Evolutionary conservation across 1,139 yeast genomes (phyloP).

Genomic region (Yamadazyma epiphylla): DNA sequence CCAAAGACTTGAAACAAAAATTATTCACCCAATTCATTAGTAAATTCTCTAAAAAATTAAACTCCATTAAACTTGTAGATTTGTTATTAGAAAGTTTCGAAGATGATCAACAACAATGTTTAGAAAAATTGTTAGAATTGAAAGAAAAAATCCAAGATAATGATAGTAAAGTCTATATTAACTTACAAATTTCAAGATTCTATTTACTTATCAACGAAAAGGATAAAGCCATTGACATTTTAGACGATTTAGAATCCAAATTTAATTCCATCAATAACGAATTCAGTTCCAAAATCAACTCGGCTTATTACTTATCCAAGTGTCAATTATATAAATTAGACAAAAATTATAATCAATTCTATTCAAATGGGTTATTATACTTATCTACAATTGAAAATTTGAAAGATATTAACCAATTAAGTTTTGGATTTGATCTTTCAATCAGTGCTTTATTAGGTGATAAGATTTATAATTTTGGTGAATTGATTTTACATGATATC

Average conservation of each 20-base stretch:
- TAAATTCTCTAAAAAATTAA: conserved; percentile 66
- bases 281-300: conserved; percentile 67
- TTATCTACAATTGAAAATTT: conserved; percentile 49
- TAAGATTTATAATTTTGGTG: conserved; percentile 92
- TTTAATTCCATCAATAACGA: conserved; percentile 36
- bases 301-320: conserved; percentile 79
- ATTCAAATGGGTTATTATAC: conserved; percentile 55
- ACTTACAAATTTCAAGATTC: conserved; percentile 75
- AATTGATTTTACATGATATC: conserved; percentile 85
- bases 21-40: conserved; percentile 70
- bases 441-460: conserved; percentile 90
- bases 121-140: conserved; percentile 48
- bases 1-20: conserved; percentile 55
- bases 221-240: conserved; percentile 62
- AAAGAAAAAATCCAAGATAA: conserved; percentile 30
- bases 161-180: conserved; percentile 54
- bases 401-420: conserved; percentile 23
- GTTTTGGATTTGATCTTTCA: conserved; percentile 76
- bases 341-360: conserved; percentile 77
- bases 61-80: conserved; percentile 73
- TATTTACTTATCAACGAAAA: conserved; percentile 56
- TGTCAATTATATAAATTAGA: conserved; percentile 73
- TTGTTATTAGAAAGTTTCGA: conserved; percentile 57
- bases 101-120: conserved; percentile 46
- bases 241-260: conserved; percentile 57